Conservation (phyloP, 257 asterid species). For the Scutellaria baicalensis region DNA sequence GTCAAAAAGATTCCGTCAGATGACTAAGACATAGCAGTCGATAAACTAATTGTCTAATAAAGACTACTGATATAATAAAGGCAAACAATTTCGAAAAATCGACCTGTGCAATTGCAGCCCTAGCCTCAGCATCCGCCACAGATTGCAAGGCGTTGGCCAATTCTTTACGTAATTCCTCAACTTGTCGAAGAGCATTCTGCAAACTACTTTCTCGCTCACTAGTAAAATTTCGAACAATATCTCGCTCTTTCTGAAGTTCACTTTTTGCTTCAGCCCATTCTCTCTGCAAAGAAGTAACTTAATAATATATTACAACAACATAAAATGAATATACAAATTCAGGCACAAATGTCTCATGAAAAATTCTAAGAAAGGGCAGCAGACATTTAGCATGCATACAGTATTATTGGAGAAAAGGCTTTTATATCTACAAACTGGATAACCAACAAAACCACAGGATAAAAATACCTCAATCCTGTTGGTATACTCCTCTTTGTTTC, state of each 20-base stretch:
- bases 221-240: conserved; percentile 53
- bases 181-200: conserved; percentile 52
- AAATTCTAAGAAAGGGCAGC: background rate
- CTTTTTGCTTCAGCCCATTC: conserved; percentile 94
- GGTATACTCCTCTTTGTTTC: conserved; percentile 56
- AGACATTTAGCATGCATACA: background rate
- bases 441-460: background rate
- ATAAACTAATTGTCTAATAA: background rate
- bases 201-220: conserved; percentile 55
- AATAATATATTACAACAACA: background rate
- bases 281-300: conserved; percentile 39
- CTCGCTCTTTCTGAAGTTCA: conserved; percentile 82
- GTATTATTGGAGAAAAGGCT: background rate
- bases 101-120: conserved; percentile 91
- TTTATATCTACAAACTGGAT: conserved; percentile 3
- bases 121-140: conserved; percentile 66
- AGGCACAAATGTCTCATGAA: background rate
- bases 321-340: background rate
- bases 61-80: background rate
- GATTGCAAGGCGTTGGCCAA: conserved; percentile 54
- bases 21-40: background rate
- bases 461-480: conserved; percentile 65
- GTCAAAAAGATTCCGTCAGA: conserved; percentile 2
- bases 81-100: background rate
- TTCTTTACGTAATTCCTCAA: conserved; percentile 63